Evolutionary conservation across 768 basidiomycete species (phyloP).

Genomic region (Lactarius sanguifluus): DNA sequence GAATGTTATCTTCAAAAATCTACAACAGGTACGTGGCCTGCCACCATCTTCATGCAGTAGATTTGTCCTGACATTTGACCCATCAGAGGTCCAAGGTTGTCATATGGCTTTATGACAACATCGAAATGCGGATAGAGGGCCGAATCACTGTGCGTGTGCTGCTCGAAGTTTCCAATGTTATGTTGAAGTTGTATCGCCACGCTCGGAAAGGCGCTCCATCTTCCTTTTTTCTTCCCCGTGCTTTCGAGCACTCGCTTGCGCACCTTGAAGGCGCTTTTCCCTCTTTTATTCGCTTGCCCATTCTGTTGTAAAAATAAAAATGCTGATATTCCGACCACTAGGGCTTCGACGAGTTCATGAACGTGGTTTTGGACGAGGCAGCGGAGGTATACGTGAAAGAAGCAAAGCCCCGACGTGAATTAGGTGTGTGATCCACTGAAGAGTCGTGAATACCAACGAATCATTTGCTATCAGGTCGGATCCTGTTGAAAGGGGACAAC

Average conservation of each 20-base stretch:
- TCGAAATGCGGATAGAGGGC: constrained; percentile 95
- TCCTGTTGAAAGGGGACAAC: constrained; percentile 95
- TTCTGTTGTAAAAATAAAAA: not conserved
- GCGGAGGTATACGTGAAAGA: constrained; percentile 91
- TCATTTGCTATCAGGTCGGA: constrained; percentile 64
- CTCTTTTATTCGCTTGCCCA: constrained; percentile 10
- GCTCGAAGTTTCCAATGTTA: constrained; percentile 34
- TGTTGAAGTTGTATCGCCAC: constrained; percentile 42
- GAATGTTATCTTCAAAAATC: constrained; percentile 99
- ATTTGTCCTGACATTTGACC: constrained; percentile 19
- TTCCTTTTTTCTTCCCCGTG: not conserved
- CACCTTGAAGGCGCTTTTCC: constrained; percentile 16
- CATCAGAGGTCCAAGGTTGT: constrained; percentile 75
- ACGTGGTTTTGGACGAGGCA: constrained; percentile 92
- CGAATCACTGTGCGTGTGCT: constrained; percentile 80
- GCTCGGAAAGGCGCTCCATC: constrained; percentile 38
- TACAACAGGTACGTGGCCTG: constrained; percentile 64
- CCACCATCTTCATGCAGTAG: constrained; percentile 15
- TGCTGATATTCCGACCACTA: constrained; percentile 38
- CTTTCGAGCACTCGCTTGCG: not conserved
- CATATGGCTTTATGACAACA: constrained; percentile 97
- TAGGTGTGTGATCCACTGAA: constrained; percentile 56
- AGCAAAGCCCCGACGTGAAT: constrained; percentile 75
- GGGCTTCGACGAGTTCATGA: constrained; percentile 99
- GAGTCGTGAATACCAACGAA: constrained; percentile 13